Evolutionary conservation across 768 basidiomycete genomes (phyloP).

Genomic region (Russula ochroleuca): DNA sequence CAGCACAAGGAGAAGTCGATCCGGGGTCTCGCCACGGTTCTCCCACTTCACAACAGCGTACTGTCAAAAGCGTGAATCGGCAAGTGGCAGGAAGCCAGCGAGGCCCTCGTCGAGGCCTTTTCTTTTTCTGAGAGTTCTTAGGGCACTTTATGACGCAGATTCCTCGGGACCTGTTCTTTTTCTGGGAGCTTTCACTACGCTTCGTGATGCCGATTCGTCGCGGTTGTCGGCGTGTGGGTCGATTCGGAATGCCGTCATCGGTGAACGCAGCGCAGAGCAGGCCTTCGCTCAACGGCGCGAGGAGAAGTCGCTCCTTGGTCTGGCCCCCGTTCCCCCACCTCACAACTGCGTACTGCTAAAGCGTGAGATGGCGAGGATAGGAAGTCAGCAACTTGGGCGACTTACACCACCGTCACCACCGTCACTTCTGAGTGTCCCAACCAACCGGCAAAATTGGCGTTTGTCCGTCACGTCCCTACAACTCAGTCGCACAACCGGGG

Average conservation of each 20-base stretch:
- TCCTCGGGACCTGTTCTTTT: too few relatives aligned
- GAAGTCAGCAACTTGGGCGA: neutral
- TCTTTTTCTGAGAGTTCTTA: too few relatives aligned
- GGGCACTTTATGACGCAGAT: too few relatives aligned
- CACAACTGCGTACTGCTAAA: constrained; percentile 12
- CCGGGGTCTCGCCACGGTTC: too few relatives aligned
- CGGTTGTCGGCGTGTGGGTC: neutral
- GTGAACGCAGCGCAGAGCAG: constrained; percentile 13
- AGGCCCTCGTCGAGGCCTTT: too few relatives aligned
- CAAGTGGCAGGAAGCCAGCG: too few relatives aligned
- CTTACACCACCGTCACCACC: constrained; percentile 6
- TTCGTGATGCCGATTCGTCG: neutral
- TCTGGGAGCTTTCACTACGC: too few relatives aligned
- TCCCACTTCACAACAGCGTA: too few relatives aligned
- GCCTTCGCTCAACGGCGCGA: neutral
- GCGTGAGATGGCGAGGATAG: neutral
- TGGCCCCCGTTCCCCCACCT: neutral
- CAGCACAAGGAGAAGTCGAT: too few relatives aligned
- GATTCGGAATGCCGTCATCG: neutral
- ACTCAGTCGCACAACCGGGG: neutral
- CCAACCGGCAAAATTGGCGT: neutral
- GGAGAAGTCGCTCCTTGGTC: constrained; percentile 2
- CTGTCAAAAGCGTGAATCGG: too few relatives aligned
- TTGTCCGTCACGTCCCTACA: neutral
- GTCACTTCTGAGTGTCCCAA: neutral